phyloP scores from a whole-genome alignment of 306 rosid genomes.

The Trifolium fragiferum region DNA sequence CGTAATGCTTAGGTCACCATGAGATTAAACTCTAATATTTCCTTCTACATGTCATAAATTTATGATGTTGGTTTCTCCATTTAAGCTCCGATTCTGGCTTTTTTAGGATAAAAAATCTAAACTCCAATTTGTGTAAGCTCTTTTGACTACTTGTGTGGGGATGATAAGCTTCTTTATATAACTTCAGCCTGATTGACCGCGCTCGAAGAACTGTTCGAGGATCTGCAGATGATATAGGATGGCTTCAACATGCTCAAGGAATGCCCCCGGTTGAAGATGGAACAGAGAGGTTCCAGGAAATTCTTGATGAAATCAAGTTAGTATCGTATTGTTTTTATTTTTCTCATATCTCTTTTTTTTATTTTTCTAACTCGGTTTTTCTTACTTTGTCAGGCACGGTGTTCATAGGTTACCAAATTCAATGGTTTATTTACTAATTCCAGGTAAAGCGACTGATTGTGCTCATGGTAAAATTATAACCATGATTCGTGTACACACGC shows the following conservation, averaged over 20 bases:
- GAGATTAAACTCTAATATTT: slow-evolving; percentile 21
- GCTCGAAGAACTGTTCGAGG: slow-evolving; percentile 91
- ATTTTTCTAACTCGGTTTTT: slow-evolving; percentile 38
- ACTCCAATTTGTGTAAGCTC: slow-evolving; percentile 17
- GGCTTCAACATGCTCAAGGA: slow-evolving; percentile 85
- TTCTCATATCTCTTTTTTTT: slow-evolving; percentile 27
- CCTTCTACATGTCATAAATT: slow-evolving; percentile 1
- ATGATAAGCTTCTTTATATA: slow-evolving; percentile 38
- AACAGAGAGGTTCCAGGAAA: slow-evolving; percentile 80
- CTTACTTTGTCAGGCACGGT: slow-evolving; percentile 77
- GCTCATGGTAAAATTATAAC: slow-evolving; percentile 23
- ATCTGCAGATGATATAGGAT: slow-evolving; percentile 96
- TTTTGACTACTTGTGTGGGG: slow-evolving; percentile 18
- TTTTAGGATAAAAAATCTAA: slow-evolving; percentile 12
- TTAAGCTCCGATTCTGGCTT: background rate
- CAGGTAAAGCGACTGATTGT: slow-evolving; percentile 63
- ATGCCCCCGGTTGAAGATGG: slow-evolving; percentile 93
- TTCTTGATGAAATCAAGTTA: slow-evolving; percentile 75
- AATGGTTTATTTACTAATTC: slow-evolving; percentile 87
- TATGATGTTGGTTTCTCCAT: slow-evolving; percentile 29
- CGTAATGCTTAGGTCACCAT: background rate
- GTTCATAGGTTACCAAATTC: slow-evolving; percentile 89
- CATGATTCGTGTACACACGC: background rate
- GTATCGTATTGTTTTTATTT: slow-evolving; percentile 32
- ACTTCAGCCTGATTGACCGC: slow-evolving; percentile 77